These are phyloP conservation scores for Oryza glaberrima DNA, from an alignment of 176 grass and related monocot species.

Conservation along the genomic window DNA sequence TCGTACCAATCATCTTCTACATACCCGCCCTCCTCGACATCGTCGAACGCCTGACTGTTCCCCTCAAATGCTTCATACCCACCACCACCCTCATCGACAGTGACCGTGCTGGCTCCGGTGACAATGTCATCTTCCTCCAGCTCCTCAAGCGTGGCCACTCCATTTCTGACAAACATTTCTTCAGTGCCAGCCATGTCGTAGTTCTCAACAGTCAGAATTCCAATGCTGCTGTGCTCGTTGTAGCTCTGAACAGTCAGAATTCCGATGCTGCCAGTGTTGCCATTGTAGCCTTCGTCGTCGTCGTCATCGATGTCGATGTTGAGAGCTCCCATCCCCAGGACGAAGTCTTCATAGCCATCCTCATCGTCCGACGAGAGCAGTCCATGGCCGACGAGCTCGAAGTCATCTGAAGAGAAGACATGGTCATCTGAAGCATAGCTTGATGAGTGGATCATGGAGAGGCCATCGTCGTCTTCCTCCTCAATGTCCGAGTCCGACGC, in stretches of 20 bases:
- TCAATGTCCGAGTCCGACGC: not conserved
- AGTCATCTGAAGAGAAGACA: not conserved
- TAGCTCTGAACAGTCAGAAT: not conserved
- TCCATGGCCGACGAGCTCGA: not conserved
- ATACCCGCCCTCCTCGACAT: not conserved
- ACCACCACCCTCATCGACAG: not conserved
- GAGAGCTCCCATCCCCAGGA: not conserved
- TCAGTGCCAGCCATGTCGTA: not conserved
- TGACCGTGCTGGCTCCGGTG: not conserved
- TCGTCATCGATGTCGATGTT: not conserved
- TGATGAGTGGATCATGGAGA: not conserved
- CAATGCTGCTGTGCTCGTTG: not conserved
- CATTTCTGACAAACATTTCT: not conserved
- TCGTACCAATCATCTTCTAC: conserved; percentile 29
- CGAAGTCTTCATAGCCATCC: not conserved
- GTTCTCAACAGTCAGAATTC: conserved; percentile 4
- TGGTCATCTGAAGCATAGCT: conserved; percentile 25
- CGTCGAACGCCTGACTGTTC: no score
- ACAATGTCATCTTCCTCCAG: not conserved
- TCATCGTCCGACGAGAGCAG: not conserved
- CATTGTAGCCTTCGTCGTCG: not conserved
- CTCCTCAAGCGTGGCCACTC: not conserved
- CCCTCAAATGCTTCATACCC: not conserved
- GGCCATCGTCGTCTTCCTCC: not conserved
- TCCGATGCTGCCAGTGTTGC: not conserved